Conservation (phyloP, 352 stramenopile species). For the Thalassiosira livingstoniorum region DNA sequence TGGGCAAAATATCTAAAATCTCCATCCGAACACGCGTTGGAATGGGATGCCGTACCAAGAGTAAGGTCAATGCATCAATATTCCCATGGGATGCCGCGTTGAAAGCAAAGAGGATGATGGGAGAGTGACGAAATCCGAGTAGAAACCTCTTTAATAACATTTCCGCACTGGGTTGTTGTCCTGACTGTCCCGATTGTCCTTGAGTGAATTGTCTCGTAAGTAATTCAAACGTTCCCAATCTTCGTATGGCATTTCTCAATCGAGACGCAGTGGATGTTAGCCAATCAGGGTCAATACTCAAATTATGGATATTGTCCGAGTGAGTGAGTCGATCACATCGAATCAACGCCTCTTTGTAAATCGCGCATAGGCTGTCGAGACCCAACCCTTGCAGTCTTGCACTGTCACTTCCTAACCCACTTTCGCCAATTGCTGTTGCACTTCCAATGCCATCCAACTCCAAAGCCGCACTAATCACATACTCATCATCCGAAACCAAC, state of each 20-base stretch:
- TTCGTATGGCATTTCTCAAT: slow-evolving; percentile 45
- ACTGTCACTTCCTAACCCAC: too few species aligned
- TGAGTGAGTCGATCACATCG: slow-evolving; percentile 25
- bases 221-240: slow-evolving; percentile 55
- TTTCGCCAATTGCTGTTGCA: too few species aligned
- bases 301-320: not conserved
- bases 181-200: slow-evolving; percentile 6
- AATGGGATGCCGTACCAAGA: slow-evolving; percentile 53
- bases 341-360: slow-evolving; percentile 57
- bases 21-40: slow-evolving; percentile 34
- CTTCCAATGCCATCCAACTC: slow-evolving; percentile 31
- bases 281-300: slow-evolving; percentile 9
- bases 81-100: slow-evolving; percentile 47
- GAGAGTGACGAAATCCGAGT: slow-evolving; percentile 35
- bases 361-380: slow-evolving; percentile 47
- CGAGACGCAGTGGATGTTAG: slow-evolving; percentile 17
- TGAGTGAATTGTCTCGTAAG: slow-evolving; percentile 33
- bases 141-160: slow-evolving; percentile 38
- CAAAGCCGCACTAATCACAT: slow-evolving; percentile 64
- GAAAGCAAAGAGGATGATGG: slow-evolving; percentile 37
- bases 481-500: slow-evolving; percentile 58
- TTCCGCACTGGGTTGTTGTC: not conserved
- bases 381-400: slow-evolving; percentile 8
- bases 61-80: slow-evolving; percentile 47
- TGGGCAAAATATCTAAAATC: slow-evolving; percentile 46